Percentiles rank a stretch among this genome's conserved stretches.
Evolutionary conservation across 768 basidiomycete species (phyloP).

Genomic region (Naematelia aurantialba): DNA sequence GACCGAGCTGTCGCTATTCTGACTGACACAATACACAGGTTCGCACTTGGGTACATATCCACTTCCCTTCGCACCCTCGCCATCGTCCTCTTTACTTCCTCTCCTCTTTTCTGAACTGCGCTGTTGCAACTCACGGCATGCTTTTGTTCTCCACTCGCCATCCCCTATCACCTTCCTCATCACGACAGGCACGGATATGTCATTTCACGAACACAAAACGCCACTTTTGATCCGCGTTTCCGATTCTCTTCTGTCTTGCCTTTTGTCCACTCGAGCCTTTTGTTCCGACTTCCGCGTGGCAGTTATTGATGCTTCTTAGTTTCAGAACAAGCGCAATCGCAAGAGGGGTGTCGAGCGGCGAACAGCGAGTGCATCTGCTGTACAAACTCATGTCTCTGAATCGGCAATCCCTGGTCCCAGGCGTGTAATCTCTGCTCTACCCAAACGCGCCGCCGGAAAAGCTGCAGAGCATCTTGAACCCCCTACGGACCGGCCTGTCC

Average conservation of each 20-base stretch:
- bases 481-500: neutral
- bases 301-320: constrained; percentile 13
- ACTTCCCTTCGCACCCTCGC: constrained; percentile 2
- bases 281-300: neutral
- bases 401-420: neutral
- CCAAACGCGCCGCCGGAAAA: neutral
- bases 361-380: constrained; percentile 5
- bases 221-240: constrained; percentile 6
- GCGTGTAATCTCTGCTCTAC: neutral
- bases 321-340: constrained; percentile 38
- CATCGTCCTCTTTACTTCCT: neutral
- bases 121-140: constrained; percentile 5
- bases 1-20: no score
- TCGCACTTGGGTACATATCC: constrained; percentile 39
- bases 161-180: constrained; percentile 1
- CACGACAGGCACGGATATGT: neutral
- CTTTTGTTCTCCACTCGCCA: constrained; percentile 9
- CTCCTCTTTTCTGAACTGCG: no score
- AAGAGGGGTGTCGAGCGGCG: constrained; percentile 1
- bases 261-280: neutral
- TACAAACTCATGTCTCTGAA: neutral
- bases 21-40: constrained; percentile 17
- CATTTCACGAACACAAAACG: constrained; percentile 7
- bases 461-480: neutral
- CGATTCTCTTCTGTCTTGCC: neutral